phyloP scores from a whole-genome alignment of 2,329 filamentous ascomycete species.

The Sporothrix inflata region DNA sequence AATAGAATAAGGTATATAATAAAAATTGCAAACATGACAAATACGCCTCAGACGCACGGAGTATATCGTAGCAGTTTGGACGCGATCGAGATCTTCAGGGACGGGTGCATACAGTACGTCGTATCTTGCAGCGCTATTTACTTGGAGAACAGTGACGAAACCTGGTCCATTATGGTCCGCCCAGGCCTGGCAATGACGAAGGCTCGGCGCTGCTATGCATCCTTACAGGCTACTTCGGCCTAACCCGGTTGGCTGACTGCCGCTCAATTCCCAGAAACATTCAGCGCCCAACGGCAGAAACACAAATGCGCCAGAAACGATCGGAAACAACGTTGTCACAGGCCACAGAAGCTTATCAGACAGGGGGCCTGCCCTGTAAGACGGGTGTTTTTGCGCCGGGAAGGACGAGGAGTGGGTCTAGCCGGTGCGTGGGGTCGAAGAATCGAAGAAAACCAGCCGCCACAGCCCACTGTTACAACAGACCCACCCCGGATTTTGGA shows the following conservation, averaged over 20 bases:
- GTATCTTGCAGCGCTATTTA: not conserved
- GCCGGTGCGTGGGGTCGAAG: not conserved
- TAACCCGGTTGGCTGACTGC: not conserved
- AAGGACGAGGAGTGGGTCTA: conserved; percentile 12
- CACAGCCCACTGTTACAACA: conserved; percentile 12
- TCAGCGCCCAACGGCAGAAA: not conserved
- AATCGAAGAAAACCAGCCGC: not conserved
- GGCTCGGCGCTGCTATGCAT: not conserved
- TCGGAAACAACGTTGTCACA: not conserved
- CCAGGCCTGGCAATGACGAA: not conserved
- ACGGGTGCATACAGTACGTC: not conserved
- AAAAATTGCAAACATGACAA: conserved; percentile 8
- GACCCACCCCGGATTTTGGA: conserved; percentile 6
- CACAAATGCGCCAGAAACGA: no score
- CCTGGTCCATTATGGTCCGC: no score
- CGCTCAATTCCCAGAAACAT: not conserved
- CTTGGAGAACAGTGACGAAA: not conserved
- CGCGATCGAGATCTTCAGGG: conserved; percentile 7
- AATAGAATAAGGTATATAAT: not conserved
- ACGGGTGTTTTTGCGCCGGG: not conserved
- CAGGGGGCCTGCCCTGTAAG: not conserved
- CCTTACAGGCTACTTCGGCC: not conserved
- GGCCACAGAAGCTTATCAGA: not conserved
- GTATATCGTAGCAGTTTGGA: not conserved
- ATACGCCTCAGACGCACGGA: not conserved